Evolutionary conservation across 805 yeast species (phyloP).

Genomic region (Sugiyamaella mastotermitis): DNA sequence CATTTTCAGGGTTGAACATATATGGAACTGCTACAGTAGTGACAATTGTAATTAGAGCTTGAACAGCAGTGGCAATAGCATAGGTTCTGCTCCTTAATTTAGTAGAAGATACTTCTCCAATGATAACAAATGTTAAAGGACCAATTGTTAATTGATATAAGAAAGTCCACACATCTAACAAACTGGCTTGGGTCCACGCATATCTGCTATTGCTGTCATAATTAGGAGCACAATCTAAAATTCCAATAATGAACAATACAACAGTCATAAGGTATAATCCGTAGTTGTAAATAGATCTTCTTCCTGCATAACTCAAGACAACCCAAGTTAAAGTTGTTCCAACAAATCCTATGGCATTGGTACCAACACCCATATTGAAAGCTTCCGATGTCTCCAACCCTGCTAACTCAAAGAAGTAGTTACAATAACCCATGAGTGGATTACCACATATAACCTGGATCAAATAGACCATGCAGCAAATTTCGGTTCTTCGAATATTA

Average conservation of each 20-base stretch:
- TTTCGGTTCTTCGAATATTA: constrained; percentile 46
- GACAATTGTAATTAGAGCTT: constrained; percentile 20
- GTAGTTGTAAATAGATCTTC: constrained; percentile 19
- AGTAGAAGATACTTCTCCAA: constrained; percentile 39
- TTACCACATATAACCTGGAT: constrained; percentile 20
- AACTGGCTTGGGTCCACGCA: constrained; percentile 35
- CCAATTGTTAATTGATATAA: constrained; percentile 41
- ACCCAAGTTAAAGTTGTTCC: constrained; percentile 31
- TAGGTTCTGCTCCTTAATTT: constrained; percentile 29
- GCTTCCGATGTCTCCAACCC: constrained; percentile 25
- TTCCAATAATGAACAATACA: constrained; percentile 39
- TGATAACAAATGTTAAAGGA: constrained; percentile 38
- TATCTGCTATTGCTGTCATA: constrained; percentile 16
- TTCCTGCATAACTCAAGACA: constrained; percentile 18
- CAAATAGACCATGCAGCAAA: constrained; percentile 32
- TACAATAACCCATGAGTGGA: constrained; percentile 22
- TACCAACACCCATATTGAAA: constrained; percentile 37
- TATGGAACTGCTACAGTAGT: constrained; percentile 34
- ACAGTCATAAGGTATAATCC: constrained; percentile 35
- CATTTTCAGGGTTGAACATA: constrained; percentile 42
- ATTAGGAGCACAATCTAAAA: constrained; percentile 10
- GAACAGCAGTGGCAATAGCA: constrained; percentile 35
- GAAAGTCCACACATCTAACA: constrained; percentile 42
- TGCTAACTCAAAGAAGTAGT: constrained; percentile 46
- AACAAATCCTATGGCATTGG: constrained; percentile 40